Evolutionary conservation across 495 filamentous ascomycete species (phyloP).

Genomic region (Lichina pygmaea): DNA sequence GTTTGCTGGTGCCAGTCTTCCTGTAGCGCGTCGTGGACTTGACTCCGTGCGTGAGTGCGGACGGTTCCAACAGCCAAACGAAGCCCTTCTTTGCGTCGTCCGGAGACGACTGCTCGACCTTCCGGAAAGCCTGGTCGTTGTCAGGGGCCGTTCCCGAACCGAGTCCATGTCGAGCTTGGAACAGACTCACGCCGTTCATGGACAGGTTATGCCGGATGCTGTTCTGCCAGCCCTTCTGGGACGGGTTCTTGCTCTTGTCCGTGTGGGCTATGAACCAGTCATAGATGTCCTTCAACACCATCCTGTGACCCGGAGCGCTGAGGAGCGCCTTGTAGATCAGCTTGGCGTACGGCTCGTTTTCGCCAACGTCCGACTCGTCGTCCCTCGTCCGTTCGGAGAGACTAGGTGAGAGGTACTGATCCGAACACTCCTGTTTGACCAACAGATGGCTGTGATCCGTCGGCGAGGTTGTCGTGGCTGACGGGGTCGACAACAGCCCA

Average conservation of each 20-base stretch:
- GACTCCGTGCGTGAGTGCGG: slow-evolving; percentile 31
- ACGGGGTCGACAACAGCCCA: too few species aligned
- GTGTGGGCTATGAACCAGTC: slow-evolving; percentile 70
- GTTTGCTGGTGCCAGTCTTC: slow-evolving; percentile 23
- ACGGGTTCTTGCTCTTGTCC: slow-evolving; percentile 33
- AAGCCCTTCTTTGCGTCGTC: slow-evolving; percentile 28
- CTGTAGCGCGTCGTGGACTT: slow-evolving; percentile 55
- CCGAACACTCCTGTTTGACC: not conserved
- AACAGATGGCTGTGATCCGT: too few species aligned
- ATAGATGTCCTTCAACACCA: slow-evolving; percentile 73
- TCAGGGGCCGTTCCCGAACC: slow-evolving; percentile 6
- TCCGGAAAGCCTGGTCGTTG: slow-evolving; percentile 31
- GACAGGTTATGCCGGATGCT: slow-evolving; percentile 92
- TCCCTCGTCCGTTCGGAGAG: not conserved
- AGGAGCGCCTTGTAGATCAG: slow-evolving; percentile 57
- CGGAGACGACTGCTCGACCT: slow-evolving; percentile 20
- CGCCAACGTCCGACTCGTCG: not conserved
- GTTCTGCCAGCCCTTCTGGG: slow-evolving; percentile 77
- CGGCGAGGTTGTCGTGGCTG: too few species aligned
- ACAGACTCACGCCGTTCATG: slow-evolving; percentile 64
- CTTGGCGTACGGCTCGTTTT: slow-evolving; percentile 37
- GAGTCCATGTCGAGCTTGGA: not conserved
- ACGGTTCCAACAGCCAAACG: slow-evolving; percentile 39
- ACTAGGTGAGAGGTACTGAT: not conserved
- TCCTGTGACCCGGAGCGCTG: slow-evolving; percentile 29